Base-by-base conservation (phyloP, 208 protist genomes). In the Acanthamoeba royreba region DNA sequence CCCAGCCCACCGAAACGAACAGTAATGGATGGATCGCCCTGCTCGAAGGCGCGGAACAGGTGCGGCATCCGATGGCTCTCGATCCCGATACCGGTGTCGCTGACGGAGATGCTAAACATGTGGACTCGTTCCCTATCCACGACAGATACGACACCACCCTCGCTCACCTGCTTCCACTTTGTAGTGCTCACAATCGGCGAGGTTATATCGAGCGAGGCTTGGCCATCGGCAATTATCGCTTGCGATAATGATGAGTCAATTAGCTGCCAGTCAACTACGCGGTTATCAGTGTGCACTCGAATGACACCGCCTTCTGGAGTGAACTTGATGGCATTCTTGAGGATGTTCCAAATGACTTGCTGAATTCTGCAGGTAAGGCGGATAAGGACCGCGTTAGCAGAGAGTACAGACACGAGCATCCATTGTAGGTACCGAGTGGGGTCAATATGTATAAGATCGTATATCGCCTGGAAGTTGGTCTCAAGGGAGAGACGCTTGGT, bases 311-410 rank as follows among this genome's bases (percentile, higher is more conserved):
- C 45, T 47, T 88, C 79, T 0, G 79, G 79, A 11, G 79, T 88
- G 79, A 88, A 88, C 25, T 88, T 88, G 79, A 88, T 88, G 15
- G 79, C 79, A 17, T 88, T 88, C 31, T 53, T 88, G 0, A 61
- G 1, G 11, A 88, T 88, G 79, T 88, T 88, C 79, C 79, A 88
- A 31, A 88, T 61, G 11, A 88, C 79, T 45, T 88, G 79, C 45
- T 88, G 79, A 8, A 88, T 2, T 45, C 79, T 88, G 25, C 85
- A 69, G 45, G 19, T 19, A 25, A 25, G 61, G 15, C 42, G 61
- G 9, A 7, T n/a, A 72, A 1, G 33, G 63, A 38, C 33, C 35
- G 33, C 35, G 13, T 28, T 17, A 1, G 58, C n/a, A n/a, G n/a
- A n/a, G n/a, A n/a, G n/a, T n/a, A n/a, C n/a, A n/a, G n/a, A n/a